These are phyloP conservation scores for Xenosphaeropsis pyriputrescens DNA, from an alignment of 2,329 filamentous ascomycete species.

Conservation along the genomic window DNA sequence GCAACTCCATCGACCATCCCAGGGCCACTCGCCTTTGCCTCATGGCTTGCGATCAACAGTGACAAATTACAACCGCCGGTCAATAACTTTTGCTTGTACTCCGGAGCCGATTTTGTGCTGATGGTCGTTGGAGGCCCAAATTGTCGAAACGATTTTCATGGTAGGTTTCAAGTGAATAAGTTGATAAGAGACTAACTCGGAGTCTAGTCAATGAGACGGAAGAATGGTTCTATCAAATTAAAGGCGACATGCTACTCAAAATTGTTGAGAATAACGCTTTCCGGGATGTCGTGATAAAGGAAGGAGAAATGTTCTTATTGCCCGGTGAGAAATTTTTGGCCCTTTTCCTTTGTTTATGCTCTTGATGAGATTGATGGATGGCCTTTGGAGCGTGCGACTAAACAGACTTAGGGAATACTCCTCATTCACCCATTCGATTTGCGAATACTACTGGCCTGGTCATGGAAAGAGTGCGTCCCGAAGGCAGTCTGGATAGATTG, in stretches of 20 bases:
- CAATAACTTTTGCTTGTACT: conserved; percentile 77
- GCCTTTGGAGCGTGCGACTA: background rate
- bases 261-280: conserved; percentile 61
- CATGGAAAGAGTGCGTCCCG: conserved; percentile 66
- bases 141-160: conserved; percentile 88
- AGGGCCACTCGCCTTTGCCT: conserved; percentile 9
- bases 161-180: background rate
- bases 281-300: conserved; percentile 71
- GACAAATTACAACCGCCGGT: conserved; percentile 83
- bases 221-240: conserved; percentile 94
- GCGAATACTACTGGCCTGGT: conserved; percentile 81
- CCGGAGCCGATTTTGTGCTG: conserved; percentile 34
- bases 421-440: conserved; percentile 85
- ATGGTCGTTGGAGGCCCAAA: conserved; percentile 56
- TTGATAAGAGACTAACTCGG: background rate
- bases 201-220: conserved; percentile 61
- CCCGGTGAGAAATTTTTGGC: conserved; percentile 24
- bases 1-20: conserved; percentile 3
- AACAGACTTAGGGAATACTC: conserved; percentile 49
- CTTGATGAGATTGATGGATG: too few relatives aligned
- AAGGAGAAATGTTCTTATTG: conserved; percentile 83
- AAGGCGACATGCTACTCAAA: conserved; percentile 79
- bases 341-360: too few relatives aligned
- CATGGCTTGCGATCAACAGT: conserved; percentile 67
- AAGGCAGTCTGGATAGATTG: conserved; percentile 29